These are phyloP conservation scores for Ascochyta fabae DNA, from an alignment of 2,329 filamentous ascomycete genomes.

Conservation along the genomic window DNA sequence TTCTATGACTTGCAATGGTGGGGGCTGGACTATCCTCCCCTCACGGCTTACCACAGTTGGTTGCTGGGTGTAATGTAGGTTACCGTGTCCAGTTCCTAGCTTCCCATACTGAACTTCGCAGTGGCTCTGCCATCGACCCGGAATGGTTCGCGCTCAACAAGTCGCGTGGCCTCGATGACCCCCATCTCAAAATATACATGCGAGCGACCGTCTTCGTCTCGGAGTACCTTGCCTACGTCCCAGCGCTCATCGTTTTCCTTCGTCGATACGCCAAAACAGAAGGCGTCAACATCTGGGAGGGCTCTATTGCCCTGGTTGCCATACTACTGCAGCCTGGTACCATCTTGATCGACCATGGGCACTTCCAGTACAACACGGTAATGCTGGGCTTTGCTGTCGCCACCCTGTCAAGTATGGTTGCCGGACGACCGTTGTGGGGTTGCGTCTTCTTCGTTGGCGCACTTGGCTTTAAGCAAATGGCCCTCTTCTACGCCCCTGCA, in stretches of 20 bases:
- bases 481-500: constrained; percentile 91
- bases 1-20: constrained; percentile 97
- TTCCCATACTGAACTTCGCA: constrained; percentile 37
- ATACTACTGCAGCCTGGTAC: constrained; percentile 90
- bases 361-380: constrained; percentile 98
- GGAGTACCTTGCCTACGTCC: constrained; percentile 88
- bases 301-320: constrained; percentile 83
- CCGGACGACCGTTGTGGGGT: constrained; percentile 83
- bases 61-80: constrained; percentile 79
- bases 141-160: constrained; percentile 85
- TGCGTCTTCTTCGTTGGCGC: constrained; percentile 93
- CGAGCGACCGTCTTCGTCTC: constrained; percentile 87
- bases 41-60: constrained; percentile 99
- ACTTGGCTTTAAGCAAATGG: constrained; percentile 99
- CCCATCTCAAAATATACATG: constrained; percentile 91
- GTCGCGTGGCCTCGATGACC: constrained; percentile 82
- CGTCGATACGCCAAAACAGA: constrained; percentile 79
- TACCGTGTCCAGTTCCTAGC: background rate
- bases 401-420: constrained; percentile 86
- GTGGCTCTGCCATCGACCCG: constrained; percentile 76
- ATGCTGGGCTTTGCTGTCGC: constrained; percentile 93
- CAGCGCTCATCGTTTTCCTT: constrained; percentile 83
- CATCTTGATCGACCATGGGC: constrained; percentile 92
- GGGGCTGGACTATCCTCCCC: constrained; percentile 95
- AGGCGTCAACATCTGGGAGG: constrained; percentile 80